phyloP scores from a whole-genome alignment of 1,284 basidiomycete species.

The Irpex lacteus region DNA sequence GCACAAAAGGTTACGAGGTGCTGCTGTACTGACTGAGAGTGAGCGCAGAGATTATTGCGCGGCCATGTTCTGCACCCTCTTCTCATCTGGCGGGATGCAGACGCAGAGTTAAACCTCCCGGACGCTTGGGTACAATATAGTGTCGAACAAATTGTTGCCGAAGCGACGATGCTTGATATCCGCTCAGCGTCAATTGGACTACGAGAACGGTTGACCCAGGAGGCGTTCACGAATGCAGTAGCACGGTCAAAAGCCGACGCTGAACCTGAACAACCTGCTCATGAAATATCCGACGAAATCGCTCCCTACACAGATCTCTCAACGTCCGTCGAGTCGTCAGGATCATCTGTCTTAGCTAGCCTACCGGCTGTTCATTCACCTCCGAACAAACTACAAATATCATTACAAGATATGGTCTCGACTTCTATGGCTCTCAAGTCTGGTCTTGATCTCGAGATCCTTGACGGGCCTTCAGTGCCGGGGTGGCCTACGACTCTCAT shows the following conservation, averaged over 20 bases:
- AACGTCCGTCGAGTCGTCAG: slow-evolving; percentile 14
- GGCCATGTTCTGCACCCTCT: slow-evolving; percentile 73
- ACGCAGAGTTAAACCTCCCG: slow-evolving; percentile 59
- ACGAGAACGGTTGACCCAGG: slow-evolving; percentile 23
- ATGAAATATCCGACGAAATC: not conserved
- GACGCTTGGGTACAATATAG: slow-evolving; percentile 69
- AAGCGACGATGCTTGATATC: slow-evolving; percentile 69
- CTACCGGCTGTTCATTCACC: slow-evolving; percentile 1
- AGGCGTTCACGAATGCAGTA: slow-evolving; percentile 4
- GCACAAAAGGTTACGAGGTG: not conserved
- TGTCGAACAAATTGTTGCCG: slow-evolving; percentile 65
- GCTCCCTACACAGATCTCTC: slow-evolving; percentile 5
- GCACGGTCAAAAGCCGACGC: not conserved
- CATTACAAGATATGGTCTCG: slow-evolving; percentile 68
- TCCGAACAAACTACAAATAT: slow-evolving; percentile 38
- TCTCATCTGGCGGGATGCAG: slow-evolving; percentile 63
- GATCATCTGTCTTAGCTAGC: slow-evolving; percentile 11
- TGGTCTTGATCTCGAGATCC: slow-evolving; percentile 57
- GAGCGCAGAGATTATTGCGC: slow-evolving; percentile 60
- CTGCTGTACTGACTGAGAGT: slow-evolving; percentile 13
- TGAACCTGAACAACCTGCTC: not conserved
- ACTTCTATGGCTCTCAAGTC: slow-evolving; percentile 70
- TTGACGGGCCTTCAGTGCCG: slow-evolving; percentile 25
- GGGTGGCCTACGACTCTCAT: slow-evolving; percentile 22
- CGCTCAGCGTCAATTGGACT: slow-evolving; percentile 50